These are phyloP conservation scores for Starmerella roubikii DNA, from an alignment of 805 yeast species.

Conservation along the genomic window DNA sequence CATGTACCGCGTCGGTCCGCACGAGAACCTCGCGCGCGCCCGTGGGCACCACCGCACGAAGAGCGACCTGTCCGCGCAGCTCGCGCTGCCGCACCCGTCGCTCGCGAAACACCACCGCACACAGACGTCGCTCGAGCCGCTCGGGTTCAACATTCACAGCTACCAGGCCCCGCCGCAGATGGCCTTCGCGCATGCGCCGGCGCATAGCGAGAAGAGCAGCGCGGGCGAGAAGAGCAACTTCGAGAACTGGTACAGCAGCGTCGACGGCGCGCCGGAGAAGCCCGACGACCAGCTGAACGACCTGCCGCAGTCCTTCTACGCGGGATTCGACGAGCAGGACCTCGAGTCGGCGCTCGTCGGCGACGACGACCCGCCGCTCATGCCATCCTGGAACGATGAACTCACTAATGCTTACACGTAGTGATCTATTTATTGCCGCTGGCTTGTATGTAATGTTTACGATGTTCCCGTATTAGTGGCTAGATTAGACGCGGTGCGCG, in stretches of 20 bases:
- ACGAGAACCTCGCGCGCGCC: neutral
- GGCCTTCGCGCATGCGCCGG: too few relatives aligned
- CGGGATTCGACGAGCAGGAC: conserved; percentile 1
- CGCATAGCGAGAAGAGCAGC: neutral
- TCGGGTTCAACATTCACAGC: neutral
- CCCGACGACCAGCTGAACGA: conserved; percentile 10
- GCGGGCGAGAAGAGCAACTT: neutral
- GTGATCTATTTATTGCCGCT: too few relatives aligned
- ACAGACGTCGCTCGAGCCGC: neutral
- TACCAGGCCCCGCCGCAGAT: too few relatives aligned
- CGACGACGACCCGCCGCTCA: conserved; percentile 8
- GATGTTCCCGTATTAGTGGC: too few relatives aligned
- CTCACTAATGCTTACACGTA: neutral
- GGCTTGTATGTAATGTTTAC: too few relatives aligned
- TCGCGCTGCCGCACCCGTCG: neutral
- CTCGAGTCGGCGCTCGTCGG: conserved; percentile 8
- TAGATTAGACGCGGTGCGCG: neutral
- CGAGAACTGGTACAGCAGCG: neutral
- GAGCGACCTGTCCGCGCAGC: too few relatives aligned
- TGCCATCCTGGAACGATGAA: conserved; percentile 4
- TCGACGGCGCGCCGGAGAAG: too few relatives aligned
- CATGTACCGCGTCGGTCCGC: neutral
- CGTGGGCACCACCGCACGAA: neutral
- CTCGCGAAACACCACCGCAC: neutral
- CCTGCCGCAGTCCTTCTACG: conserved; percentile 11